Evolutionary conservation across 1,139 yeast genomes (phyloP).

Genomic region (Blastobotrys elegans): DNA sequence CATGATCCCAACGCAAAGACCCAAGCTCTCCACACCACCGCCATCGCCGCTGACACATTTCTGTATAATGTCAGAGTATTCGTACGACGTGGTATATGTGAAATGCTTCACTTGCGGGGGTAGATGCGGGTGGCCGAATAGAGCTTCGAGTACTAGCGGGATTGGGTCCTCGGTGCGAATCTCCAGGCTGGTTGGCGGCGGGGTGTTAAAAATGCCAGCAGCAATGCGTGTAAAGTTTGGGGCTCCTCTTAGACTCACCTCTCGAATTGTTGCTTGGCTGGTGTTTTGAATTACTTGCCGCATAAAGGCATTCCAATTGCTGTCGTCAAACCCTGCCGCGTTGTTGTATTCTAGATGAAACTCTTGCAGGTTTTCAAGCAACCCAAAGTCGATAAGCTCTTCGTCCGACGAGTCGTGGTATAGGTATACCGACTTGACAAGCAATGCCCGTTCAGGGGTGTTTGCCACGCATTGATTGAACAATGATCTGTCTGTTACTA

Average conservation of each 20-base stretch:
- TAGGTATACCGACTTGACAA: neutral
- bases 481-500: neutral
- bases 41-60: neutral
- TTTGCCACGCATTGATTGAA: neutral
- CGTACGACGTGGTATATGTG: neutral
- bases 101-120: neutral
- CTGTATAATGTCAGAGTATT: conserved; percentile 5
- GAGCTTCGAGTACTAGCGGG: neutral
- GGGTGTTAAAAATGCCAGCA: neutral
- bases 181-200: neutral
- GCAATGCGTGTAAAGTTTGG: no score
- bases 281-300: no score
- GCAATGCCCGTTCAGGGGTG: neutral
- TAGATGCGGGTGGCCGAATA: conserved; percentile 5
- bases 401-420: neutral
- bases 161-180: neutral
- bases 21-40: neutral
- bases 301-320: no score
- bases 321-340: no score
- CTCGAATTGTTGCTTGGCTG: no score
- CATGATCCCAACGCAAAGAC: neutral
- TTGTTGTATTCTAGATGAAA: no score
- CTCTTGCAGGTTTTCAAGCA: neutral
- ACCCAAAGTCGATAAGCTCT: neutral
- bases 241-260: no score